These are phyloP conservation scores for Aspergillus japonicus DNA, from an alignment of 2,329 filamentous ascomycete species.

Conservation along the genomic window DNA sequence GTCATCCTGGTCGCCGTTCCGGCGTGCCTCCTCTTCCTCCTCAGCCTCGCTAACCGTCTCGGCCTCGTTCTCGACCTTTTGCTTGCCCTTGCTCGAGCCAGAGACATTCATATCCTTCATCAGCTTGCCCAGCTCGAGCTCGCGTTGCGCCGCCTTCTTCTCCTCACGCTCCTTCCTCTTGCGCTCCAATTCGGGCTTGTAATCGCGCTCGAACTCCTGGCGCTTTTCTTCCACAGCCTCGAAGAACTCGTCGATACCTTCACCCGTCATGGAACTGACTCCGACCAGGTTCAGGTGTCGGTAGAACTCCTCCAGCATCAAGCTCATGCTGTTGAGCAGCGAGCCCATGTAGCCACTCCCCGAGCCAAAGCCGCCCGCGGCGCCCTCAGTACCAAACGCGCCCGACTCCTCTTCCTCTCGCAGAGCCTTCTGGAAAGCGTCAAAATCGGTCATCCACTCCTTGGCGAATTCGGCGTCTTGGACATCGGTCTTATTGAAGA, in stretches of 20 bases:
- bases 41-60: conserved; percentile 52
- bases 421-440: conserved; percentile 86
- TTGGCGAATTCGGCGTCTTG: conserved; percentile 88
- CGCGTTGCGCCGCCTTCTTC: conserved; percentile 67
- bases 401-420: conserved; percentile 75
- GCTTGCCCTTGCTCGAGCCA: conserved; percentile 31
- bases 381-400: conserved; percentile 69
- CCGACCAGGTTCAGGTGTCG: conserved; percentile 88
- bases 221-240: conserved; percentile 82
- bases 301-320: conserved; percentile 97
- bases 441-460: conserved; percentile 99
- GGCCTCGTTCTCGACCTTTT: conserved; percentile 27
- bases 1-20: conserved; percentile 42
- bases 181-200: conserved; percentile 85
- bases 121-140: conserved; percentile 84
- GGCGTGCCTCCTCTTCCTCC: conserved; percentile 43
- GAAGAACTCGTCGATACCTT: conserved; percentile 92
- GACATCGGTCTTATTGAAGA: conserved; percentile 99
- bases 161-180: conserved; percentile 73
- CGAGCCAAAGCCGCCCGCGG: conserved; percentile 57
- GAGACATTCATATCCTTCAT: conserved; percentile 86
- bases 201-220: conserved; percentile 84
- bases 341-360: conserved; percentile 96
- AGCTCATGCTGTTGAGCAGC: conserved; percentile 93
- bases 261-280: conserved; percentile 88